phyloP scores from a whole-genome alignment of 2,329 filamentous ascomycete species.

The Diaporthe sp. region DNA sequence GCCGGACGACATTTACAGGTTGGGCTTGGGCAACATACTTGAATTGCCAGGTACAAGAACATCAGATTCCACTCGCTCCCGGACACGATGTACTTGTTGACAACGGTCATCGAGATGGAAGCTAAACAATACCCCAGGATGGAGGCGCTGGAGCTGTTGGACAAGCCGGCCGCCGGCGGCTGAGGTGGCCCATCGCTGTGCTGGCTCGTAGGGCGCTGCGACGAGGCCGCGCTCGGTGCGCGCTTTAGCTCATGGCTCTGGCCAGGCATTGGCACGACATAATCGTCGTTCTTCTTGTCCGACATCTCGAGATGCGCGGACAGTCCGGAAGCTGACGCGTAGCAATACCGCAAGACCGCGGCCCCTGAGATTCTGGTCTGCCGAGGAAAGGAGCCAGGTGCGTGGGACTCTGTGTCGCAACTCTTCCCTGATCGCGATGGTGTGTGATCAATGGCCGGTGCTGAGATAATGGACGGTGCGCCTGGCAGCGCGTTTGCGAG shows the following conservation, averaged over 20 bases:
- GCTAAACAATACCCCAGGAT: slow-evolving; percentile 92
- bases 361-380: neutral
- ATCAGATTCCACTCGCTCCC: slow-evolving; percentile 93
- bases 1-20: slow-evolving; percentile 38
- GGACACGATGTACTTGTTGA: slow-evolving; percentile 98
- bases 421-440: neutral
- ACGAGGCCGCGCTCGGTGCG: slow-evolving; percentile 63
- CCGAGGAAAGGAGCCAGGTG: too few relatives aligned
- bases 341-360: neutral
- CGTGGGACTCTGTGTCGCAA: neutral
- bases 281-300: slow-evolving; percentile 91
- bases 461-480: neutral
- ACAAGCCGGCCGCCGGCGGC: slow-evolving; percentile 63
- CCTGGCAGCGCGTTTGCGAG: neutral
- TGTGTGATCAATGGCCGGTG: neutral
- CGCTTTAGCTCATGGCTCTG: slow-evolving; percentile 52
- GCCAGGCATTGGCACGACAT: slow-evolving; percentile 76
- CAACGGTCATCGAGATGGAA: slow-evolving; percentile 97
- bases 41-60: slow-evolving; percentile 91
- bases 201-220: slow-evolving; percentile 47
- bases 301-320: slow-evolving; percentile 69
- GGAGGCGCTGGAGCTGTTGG: slow-evolving; percentile 83
- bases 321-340: neutral
- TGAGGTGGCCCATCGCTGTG: slow-evolving; percentile 50
- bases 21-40: slow-evolving; percentile 70